These are phyloP conservation scores for Carex arenaria DNA, from an alignment of 202 grass and related monocot species.

Conservation along the genomic window DNA sequence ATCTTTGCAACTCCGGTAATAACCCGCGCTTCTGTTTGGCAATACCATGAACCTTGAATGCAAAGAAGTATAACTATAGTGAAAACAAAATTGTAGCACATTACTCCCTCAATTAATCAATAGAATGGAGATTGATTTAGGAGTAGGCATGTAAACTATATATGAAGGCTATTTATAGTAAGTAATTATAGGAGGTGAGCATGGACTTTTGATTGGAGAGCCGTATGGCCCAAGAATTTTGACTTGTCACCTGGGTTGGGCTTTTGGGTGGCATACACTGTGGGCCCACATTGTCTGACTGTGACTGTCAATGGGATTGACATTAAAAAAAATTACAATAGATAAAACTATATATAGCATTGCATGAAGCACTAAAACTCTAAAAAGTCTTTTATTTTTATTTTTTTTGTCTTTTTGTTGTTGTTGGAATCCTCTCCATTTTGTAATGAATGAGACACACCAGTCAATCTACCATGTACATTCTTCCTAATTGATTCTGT, in stretches of 20 bases:
- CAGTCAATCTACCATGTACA: neutral
- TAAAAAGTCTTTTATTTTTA: neutral
- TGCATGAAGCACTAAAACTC: neutral
- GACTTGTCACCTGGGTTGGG: constrained; percentile 8
- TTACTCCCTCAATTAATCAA: neutral
- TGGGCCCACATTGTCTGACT: neutral
- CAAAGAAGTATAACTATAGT: neutral
- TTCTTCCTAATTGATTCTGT: neutral
- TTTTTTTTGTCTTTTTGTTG: neutral
- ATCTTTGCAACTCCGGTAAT: neutral
- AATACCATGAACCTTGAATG: constrained; percentile 7
- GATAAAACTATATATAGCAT: neutral
- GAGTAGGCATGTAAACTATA: neutral
- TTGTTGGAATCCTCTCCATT: neutral
- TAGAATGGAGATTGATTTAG: neutral
- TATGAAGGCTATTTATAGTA: neutral
- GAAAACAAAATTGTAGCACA: neutral
- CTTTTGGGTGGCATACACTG: constrained; percentile 11
- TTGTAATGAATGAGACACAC: neutral
- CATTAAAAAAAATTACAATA: neutral
- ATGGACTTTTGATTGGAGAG: neutral
- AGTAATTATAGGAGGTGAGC: neutral
- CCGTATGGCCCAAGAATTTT: neutral
- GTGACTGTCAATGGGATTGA: neutral
- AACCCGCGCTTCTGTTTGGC: neutral